phyloP scores from a whole-genome alignment of 371 early-diverging fungal genomes.

The Mortierella polycephala region DNA sequence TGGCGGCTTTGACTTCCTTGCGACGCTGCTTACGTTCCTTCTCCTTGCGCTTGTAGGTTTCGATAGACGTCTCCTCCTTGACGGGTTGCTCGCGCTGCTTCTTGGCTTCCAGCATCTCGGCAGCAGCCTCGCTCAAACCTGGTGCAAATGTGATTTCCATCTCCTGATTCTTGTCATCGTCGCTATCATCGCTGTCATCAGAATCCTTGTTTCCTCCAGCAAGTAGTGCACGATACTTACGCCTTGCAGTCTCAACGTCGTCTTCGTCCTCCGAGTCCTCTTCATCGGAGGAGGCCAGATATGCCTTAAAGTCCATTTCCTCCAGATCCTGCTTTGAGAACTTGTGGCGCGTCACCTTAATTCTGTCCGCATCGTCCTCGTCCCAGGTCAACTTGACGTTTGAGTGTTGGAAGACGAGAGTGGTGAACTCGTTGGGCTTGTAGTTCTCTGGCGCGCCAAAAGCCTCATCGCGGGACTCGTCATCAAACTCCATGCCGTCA shows the following conservation, averaged over 20 bases:
- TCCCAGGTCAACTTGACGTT: slow-evolving; percentile 98
- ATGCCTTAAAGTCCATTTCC: slow-evolving; percentile 90
- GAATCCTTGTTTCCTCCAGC: slow-evolving; percentile 59
- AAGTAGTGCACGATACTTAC: slow-evolving; percentile 77
- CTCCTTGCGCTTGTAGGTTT: slow-evolving; percentile 84
- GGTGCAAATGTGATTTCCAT: slow-evolving; percentile 98
- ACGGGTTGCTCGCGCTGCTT: slow-evolving; percentile 55
- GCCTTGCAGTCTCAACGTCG: slow-evolving; percentile 63
- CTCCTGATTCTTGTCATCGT: slow-evolving; percentile 70
- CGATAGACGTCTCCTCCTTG: slow-evolving; percentile 84
- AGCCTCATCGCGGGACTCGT: slow-evolving; percentile 73
- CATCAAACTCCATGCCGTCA: slow-evolving; percentile 89
- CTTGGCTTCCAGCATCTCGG: slow-evolving; percentile 65
- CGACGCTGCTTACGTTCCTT: slow-evolving; percentile 79
- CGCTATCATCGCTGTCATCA: slow-evolving; percentile 60
- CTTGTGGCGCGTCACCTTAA: slow-evolving; percentile 79
- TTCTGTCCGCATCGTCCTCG: slow-evolving; percentile 90
- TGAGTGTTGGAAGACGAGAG: slow-evolving; percentile 92
- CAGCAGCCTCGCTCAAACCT: slow-evolving; percentile 83
- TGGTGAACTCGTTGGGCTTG: slow-evolving; percentile 82
- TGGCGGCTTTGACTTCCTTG: slow-evolving; percentile 64
- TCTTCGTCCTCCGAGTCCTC: slow-evolving; percentile 71
- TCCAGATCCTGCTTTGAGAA: slow-evolving; percentile 91
- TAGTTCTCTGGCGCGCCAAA: slow-evolving; percentile 83
- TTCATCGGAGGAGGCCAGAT: slow-evolving; percentile 84